Evolutionary conservation across 2,329 filamentous ascomycete genomes (phyloP).

Genomic region (Pseudogymnoascus sp.): DNA sequence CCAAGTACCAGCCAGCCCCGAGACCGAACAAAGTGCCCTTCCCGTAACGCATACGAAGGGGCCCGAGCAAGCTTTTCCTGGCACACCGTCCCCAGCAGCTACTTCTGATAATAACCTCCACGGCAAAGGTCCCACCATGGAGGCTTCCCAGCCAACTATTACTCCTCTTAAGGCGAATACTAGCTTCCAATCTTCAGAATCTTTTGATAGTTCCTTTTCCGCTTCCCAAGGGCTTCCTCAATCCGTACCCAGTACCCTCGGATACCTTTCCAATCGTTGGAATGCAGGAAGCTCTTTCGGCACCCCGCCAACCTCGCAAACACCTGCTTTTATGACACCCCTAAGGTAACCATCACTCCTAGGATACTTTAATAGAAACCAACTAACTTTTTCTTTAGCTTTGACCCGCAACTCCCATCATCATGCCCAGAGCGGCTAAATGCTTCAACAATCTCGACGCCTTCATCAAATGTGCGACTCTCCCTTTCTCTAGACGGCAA

Average conservation of each 20-base stretch:
- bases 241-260: conserved; percentile 30
- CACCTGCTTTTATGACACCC: conserved; percentile 32
- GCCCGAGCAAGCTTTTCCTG: background rate
- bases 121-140: background rate
- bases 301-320: conserved; percentile 39
- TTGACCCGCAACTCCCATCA: conserved; percentile 22
- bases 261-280: conserved; percentile 47
- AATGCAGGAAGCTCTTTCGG: conserved; percentile 47
- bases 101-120: conserved; percentile 1
- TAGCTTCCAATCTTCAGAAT: background rate
- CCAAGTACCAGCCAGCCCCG: conserved; percentile 14
- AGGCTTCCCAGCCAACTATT: conserved; percentile 7
- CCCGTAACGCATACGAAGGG: background rate
- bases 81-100: background rate
- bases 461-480: conserved; percentile 52
- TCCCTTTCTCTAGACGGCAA: conserved; percentile 84
- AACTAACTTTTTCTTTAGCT: conserved; percentile 19
- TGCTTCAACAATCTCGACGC: conserved; percentile 17
- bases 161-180: conserved; percentile 5
- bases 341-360: conserved; percentile 36
- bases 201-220: background rate
- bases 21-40: background rate
- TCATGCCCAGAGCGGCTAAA: conserved; percentile 28
- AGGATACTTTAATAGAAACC: conserved; percentile 13
- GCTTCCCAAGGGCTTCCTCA: conserved; percentile 17